These are phyloP conservation scores for Francoa sonchifolia DNA, from an alignment of 441 rosid genomes.

Conservation along the genomic window DNA sequence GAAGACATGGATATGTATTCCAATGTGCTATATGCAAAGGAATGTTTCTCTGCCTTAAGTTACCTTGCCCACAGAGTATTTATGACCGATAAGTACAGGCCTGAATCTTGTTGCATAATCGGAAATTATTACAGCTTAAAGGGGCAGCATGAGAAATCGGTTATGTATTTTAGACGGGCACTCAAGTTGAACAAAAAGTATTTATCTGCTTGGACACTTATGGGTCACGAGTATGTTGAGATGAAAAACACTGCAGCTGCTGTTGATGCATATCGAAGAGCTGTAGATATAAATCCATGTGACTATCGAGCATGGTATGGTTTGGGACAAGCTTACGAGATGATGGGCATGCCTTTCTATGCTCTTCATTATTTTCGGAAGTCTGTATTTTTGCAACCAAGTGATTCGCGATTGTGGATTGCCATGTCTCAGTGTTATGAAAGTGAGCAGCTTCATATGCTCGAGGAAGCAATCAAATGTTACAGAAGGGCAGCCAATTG, in stretches of 20 bases:
- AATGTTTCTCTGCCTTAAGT: constrained; percentile 72
- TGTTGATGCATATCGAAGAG: constrained; percentile 80
- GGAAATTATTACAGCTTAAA: constrained; percentile 92
- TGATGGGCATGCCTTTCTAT: constrained; percentile 81
- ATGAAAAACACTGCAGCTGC: constrained; percentile 95
- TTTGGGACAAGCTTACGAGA: constrained; percentile 87
- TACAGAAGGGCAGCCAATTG: constrained; percentile 72
- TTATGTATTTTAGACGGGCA: constrained; percentile 84
- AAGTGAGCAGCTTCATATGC: constrained; percentile 72
- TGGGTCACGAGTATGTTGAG: constrained; percentile 94
- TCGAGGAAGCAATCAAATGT: constrained; percentile 86
- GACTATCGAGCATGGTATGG: constrained; percentile 98
- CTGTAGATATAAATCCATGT: constrained; percentile 74
- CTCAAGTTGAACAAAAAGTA: constrained; percentile 75
- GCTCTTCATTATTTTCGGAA: constrained; percentile 82
- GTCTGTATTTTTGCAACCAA: constrained; percentile 74
- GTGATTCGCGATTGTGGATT: constrained; percentile 81
- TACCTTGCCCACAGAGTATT: constrained; percentile 83
- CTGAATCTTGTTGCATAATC: constrained; percentile 89
- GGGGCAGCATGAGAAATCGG: constrained; percentile 88
- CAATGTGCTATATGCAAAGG: constrained; percentile 85
- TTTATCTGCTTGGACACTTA: constrained; percentile 90
- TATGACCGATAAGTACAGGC: constrained; percentile 76
- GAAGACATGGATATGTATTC: constrained; percentile 97
- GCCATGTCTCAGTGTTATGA: constrained; percentile 94